Conservation (phyloP, 2,329 filamentous ascomycete species). For the Pestalotiopsis sp. region DNA sequence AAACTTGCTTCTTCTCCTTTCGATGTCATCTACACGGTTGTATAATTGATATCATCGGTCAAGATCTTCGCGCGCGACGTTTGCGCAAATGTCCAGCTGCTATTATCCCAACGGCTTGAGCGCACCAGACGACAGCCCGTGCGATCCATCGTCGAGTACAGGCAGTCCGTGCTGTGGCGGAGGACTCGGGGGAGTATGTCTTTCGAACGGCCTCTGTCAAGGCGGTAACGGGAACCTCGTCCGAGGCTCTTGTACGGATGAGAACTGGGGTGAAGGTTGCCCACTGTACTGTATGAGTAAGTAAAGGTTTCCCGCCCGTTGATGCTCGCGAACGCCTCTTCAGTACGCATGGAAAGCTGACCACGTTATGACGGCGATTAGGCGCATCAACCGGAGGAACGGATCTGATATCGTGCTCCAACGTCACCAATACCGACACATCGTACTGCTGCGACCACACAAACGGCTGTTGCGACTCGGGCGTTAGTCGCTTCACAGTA, state of each 20-base stretch:
- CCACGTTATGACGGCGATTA: conserved; percentile 1
- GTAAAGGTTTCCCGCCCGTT: background rate
- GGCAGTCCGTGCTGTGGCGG: conserved; percentile 24
- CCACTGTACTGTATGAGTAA: conserved; percentile 1
- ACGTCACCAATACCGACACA: conserved; percentile 24
- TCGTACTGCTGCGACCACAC: conserved; percentile 30
- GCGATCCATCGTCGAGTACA: background rate
- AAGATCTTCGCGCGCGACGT: background rate
- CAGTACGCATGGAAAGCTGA: background rate
- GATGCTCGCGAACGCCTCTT: background rate
- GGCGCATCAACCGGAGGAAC: conserved; percentile 25
- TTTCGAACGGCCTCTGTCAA: conserved; percentile 25
- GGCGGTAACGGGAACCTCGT: conserved; percentile 23
- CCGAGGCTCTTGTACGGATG: conserved; percentile 27
- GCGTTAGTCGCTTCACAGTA: conserved; percentile 27
- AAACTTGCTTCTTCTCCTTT: too few relatives aligned
- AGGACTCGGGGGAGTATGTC: conserved; percentile 21
- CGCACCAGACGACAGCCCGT: background rate
- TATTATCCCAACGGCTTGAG: background rate
- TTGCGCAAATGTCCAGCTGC: background rate
- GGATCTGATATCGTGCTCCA: conserved; percentile 28
- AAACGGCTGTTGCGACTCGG: conserved; percentile 24
- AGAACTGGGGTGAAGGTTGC: conserved; percentile 22
- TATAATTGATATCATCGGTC: background rate
- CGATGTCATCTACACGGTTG: too few relatives aligned